Conservation (phyloP, 257 asterid genomes). For the Buddleja alternifolia region DNA sequence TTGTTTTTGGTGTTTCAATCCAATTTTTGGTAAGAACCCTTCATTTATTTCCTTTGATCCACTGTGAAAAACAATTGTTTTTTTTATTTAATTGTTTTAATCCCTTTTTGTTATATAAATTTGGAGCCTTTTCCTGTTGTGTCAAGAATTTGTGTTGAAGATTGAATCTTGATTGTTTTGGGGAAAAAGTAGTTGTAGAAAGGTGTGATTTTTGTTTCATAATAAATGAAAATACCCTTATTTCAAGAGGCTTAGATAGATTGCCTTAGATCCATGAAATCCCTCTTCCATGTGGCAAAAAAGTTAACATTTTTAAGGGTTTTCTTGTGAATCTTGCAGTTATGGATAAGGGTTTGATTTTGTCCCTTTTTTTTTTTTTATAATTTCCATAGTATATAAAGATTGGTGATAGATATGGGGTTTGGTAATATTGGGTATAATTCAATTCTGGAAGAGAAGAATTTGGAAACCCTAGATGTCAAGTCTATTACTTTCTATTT, state of each 20-base stretch:
- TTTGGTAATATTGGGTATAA: constrained; percentile 42
- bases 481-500: constrained; percentile 27
- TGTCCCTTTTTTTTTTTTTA: constrained; percentile 36
- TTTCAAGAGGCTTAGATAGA: constrained; percentile 59
- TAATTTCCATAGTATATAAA: constrained; percentile 44
- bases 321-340: constrained; percentile 64
- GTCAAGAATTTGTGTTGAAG: constrained; percentile 36
- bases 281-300: constrained; percentile 60
- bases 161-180: constrained; percentile 47
- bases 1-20: constrained; percentile 25
- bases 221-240: not conserved
- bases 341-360: constrained; percentile 62
- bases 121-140: constrained; percentile 22
- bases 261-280: constrained; percentile 83
- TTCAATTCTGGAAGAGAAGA: constrained; percentile 32
- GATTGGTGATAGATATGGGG: constrained; percentile 51
- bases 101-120: constrained; percentile 24
- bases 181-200: constrained; percentile 39
- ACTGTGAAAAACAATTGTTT: constrained; percentile 29
- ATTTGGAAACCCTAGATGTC: constrained; percentile 27
- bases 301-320: constrained; percentile 53
- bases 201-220: constrained; percentile 26
- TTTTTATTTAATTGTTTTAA: constrained; percentile 32
- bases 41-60: constrained; percentile 14
- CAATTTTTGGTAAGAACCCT: constrained; percentile 49